These are phyloP conservation scores for Zhuliangozyma blackwelliae DNA, from an alignment of 1,139 yeast genomes.

Conservation along the genomic window DNA sequence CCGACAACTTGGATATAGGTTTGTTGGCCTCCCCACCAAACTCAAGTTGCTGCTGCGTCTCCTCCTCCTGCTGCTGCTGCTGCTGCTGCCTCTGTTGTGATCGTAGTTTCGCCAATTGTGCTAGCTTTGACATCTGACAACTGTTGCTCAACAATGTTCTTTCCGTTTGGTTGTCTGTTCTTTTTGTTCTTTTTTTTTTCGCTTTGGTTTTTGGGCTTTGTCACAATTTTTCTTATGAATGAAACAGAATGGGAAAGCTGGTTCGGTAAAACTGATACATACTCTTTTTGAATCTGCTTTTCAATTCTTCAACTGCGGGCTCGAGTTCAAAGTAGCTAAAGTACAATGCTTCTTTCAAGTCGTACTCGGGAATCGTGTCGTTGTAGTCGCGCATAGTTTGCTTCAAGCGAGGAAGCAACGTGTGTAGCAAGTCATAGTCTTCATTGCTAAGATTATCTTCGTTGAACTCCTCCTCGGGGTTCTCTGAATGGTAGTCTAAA, in stretches of 20 bases:
- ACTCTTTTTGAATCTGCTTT: slow-evolving; percentile 42
- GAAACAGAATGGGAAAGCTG: too few species aligned
- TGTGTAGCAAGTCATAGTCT: slow-evolving; percentile 41
- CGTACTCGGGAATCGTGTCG: slow-evolving; percentile 46
- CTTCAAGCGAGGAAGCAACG: slow-evolving; percentile 38
- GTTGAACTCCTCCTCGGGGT: slow-evolving; percentile 14
- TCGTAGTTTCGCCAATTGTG: slow-evolving; percentile 18
- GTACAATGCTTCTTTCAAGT: slow-evolving; percentile 58
- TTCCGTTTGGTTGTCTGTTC: background rate
- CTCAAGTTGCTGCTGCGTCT: slow-evolving; percentile 5
- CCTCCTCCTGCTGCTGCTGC: slow-evolving; percentile 1
- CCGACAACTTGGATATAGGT: slow-evolving; percentile 43
- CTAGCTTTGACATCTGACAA: slow-evolving; percentile 15
- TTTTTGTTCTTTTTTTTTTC: background rate
- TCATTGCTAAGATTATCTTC: slow-evolving; percentile 21
- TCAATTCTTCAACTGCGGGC: slow-evolving; percentile 50
- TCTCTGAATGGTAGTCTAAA: slow-evolving; percentile 12
- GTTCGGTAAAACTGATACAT: slow-evolving; percentile 20
- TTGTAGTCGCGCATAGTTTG: slow-evolving; percentile 31
- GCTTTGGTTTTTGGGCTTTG: too few species aligned
- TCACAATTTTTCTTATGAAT: too few species aligned
- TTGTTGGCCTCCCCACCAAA: slow-evolving; percentile 2
- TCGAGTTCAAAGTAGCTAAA: slow-evolving; percentile 55
- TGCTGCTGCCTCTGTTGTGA: slow-evolving; percentile 9
- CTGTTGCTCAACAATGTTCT: background rate